Base-by-base conservation (phyloP, 73 alveolate genomes). In the Stentor roeselii region DNA sequence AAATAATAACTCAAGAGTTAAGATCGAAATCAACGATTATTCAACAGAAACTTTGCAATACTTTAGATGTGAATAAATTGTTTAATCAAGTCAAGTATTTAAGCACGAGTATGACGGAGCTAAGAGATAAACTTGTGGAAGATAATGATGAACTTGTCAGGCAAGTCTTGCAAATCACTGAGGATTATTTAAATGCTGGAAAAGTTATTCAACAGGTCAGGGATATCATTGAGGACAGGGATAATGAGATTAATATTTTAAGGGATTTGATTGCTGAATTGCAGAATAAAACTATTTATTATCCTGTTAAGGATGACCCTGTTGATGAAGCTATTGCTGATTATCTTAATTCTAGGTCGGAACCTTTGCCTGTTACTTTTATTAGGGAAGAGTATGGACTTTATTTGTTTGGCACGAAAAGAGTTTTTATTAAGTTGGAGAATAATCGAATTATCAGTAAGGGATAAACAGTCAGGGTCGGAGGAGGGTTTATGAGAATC, bases 401-500 rank as follows among this genome's bases (percentile, higher is more conserved):
- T 30, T 82, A 82, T 39, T 39, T n/a, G 59, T 82, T 82, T 75
- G 87, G 87, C 36, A 15, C 83, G n/a, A 82, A 82, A 75, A 82
- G 83, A 37, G 87, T 82, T 1, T 82, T 31, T 67, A 67, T 67
- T n/a, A 67, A 67, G 80, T 34, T 67, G 37, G 80, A 67, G 41
- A 67, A 67, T n/a, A 91, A 88, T 0, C 75, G 84, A 41, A 75
- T 88, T 40, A 31, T 74, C 3, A 88, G 88, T 78, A 89, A 87
- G 39, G 76, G 3, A 38, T 59, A 85, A 39, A 41, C 85, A 35
- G 76, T 85, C 31, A 39, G 91, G 31, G 94, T 85, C 3, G 91
- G 94, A 60, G 94, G 94, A 30, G 91, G 94, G 42, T 88, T 59
- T 59, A 78, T 80, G 90, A 83, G 78, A 50, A 58, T 88, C 59